Percentiles rank a stretch among this genome's conserved stretches.
Evolutionary conservation across 345 rosid genomes (phyloP).

Genomic region (Sisymbrium altissimum): DNA sequence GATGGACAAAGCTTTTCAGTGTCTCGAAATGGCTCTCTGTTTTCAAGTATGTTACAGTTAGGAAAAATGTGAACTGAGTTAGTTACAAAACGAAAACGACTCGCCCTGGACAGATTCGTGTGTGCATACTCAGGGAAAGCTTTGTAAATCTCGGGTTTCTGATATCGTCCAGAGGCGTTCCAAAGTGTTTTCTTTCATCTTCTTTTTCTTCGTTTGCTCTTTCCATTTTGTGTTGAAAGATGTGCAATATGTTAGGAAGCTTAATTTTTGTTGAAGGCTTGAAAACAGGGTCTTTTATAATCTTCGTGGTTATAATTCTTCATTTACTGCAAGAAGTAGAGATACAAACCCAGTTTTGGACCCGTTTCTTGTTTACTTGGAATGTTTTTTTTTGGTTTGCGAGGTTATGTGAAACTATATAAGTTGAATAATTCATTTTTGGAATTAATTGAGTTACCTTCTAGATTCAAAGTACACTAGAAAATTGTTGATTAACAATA

Average conservation of each 20-base stretch:
- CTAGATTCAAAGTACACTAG: neutral
- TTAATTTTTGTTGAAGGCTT: constrained; percentile 28
- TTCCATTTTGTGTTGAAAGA: constrained; percentile 25
- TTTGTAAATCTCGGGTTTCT: constrained; percentile 8
- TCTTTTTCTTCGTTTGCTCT: neutral
- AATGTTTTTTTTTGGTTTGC: neutral
- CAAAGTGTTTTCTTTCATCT: neutral
- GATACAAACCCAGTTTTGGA: neutral
- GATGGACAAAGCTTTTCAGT: constrained; percentile 86
- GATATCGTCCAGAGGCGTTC: constrained; percentile 28
- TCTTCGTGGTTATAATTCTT: neutral
- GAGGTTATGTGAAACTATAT: neutral
- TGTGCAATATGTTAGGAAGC: constrained; percentile 26
- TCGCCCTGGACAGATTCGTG: constrained; percentile 34
- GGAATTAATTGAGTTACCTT: neutral
- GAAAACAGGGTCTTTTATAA: neutral
- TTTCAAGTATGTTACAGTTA: constrained; percentile 44
- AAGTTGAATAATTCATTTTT: neutral
- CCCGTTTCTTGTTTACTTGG: neutral
- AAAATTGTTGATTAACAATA: too few species aligned
- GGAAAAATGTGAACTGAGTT: constrained; percentile 40
- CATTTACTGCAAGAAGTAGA: neutral
- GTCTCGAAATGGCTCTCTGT: constrained; percentile 79
- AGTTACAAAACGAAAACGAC: neutral
- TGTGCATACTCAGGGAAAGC: constrained; percentile 6